phyloP scores from a whole-genome alignment of 371 early-diverging fungal genomes.

The Saksenaea vasiformis region DNA sequence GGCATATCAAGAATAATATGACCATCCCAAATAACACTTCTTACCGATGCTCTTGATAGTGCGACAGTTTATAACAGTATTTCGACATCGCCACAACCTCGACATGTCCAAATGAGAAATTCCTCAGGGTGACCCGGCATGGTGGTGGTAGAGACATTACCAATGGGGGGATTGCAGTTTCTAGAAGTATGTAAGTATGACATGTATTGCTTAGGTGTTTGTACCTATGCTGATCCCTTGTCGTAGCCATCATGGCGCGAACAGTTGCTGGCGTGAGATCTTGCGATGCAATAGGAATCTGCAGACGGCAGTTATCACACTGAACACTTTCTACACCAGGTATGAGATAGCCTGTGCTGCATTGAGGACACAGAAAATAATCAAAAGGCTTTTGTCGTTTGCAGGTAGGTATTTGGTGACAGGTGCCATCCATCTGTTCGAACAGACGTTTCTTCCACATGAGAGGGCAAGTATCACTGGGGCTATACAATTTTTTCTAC shows the following conservation, averaged over 20 bases:
- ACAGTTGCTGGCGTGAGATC: conserved; percentile 6
- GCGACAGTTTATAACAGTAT: conserved; percentile 12
- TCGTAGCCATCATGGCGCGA: background rate
- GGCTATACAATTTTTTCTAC: background rate
- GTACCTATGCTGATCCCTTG: background rate
- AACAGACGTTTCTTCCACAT: conserved; percentile 10
- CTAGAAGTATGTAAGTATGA: background rate
- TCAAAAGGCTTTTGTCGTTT: background rate
- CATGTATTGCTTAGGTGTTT: no score
- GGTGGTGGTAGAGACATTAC: background rate
- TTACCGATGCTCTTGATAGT: background rate
- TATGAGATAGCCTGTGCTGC: background rate
- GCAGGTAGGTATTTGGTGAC: background rate
- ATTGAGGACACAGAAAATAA: conserved; percentile 15
- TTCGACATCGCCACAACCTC: conserved; percentile 14
- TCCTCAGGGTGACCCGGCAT: conserved; percentile 2
- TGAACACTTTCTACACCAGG: conserved; percentile 7
- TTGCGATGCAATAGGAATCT: conserved; percentile 3
- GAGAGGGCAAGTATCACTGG: background rate
- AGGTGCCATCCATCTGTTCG: conserved; percentile 4
- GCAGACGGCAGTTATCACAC: conserved; percentile 8
- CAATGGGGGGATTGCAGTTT: background rate
- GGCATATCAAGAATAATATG: no score
- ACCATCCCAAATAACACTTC: no score
- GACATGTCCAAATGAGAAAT: conserved; percentile 19